Percentiles rank a stretch among this genome's conserved stretches.
Conservation (phyloP, 2,329 filamentous ascomycete species). For the Drechslerella dactyloides region DNA sequence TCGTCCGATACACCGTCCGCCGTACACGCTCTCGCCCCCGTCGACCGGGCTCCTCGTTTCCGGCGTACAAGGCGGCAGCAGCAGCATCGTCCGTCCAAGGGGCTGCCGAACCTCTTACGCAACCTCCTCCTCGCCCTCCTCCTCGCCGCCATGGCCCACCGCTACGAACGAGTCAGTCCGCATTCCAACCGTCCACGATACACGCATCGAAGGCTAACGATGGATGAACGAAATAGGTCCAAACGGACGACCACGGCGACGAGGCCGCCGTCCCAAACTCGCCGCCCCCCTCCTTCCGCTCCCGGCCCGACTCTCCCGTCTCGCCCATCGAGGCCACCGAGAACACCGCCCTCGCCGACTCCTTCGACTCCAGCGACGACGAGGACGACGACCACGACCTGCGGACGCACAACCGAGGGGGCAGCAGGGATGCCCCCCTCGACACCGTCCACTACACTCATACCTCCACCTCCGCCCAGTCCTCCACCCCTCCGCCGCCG, state of each 20-base stretch:
- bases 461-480: slow-evolving; percentile 46
- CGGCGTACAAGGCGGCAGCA: not conserved
- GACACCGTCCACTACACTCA: slow-evolving; percentile 51
- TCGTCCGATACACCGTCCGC: not conserved
- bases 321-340: slow-evolving; percentile 56
- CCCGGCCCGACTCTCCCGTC: slow-evolving; percentile 74
- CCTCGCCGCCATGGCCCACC: slow-evolving; percentile 52
- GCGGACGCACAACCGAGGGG: slow-evolving; percentile 84
- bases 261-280: slow-evolving; percentile 64
- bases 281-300: slow-evolving; percentile 84
- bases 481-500: slow-evolving; percentile 52
- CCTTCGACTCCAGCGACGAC: slow-evolving; percentile 83
- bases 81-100: slow-evolving; percentile 3
- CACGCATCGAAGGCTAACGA: no score
- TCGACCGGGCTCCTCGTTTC: no score
- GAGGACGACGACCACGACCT: slow-evolving; percentile 76
- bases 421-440: slow-evolving; percentile 62
- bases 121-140: slow-evolving; percentile 4
- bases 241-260: slow-evolving; percentile 67
- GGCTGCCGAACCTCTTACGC: slow-evolving; percentile 15
- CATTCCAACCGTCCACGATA: slow-evolving; percentile 1
- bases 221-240: slow-evolving; percentile 60
- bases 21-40: no score
- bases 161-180: slow-evolving; percentile 54
- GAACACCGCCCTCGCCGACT: slow-evolving; percentile 82